These are phyloP conservation scores for Cutaneotrichosporon sp. DNA, from an alignment of 1,284 basidiomycete genomes.

Conservation along the genomic window DNA sequence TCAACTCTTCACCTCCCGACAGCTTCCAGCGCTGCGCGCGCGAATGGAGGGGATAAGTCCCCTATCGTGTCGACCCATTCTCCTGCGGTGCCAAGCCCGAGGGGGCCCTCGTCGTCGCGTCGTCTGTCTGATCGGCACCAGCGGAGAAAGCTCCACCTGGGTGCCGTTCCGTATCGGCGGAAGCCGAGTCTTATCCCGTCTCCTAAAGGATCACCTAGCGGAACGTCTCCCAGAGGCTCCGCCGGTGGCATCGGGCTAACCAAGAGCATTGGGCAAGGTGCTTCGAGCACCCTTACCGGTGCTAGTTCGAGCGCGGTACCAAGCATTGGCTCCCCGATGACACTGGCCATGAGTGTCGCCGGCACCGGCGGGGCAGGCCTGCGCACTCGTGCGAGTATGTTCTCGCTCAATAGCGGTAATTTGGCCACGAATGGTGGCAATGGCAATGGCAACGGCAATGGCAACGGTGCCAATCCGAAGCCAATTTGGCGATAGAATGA, in stretches of 20 bases:
- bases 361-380: constrained; percentile 9
- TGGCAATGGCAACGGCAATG: background rate
- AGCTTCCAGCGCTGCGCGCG: constrained; percentile 21
- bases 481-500: constrained; percentile 7
- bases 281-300: background rate
- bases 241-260: background rate
- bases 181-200: constrained; percentile 19
- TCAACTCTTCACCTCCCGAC: constrained; percentile 25
- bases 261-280: constrained; percentile 7
- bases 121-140: constrained; percentile 21
- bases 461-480: background rate
- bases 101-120: background rate
- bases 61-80: constrained; percentile 3
- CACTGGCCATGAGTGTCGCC: constrained; percentile 2
- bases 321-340: background rate
- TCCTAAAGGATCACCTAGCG: constrained; percentile 14
- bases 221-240: constrained; percentile 16
- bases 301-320: background rate
- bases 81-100: background rate
- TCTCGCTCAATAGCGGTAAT: background rate
- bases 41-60: constrained; percentile 12
- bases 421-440: background rate
- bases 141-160: constrained; percentile 19
- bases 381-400: constrained; percentile 10
- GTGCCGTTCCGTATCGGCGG: constrained; percentile 18